Base-by-base conservation (phyloP, 768 basidiomycete species). In the Boletus rufocinnamomeus region DNA sequence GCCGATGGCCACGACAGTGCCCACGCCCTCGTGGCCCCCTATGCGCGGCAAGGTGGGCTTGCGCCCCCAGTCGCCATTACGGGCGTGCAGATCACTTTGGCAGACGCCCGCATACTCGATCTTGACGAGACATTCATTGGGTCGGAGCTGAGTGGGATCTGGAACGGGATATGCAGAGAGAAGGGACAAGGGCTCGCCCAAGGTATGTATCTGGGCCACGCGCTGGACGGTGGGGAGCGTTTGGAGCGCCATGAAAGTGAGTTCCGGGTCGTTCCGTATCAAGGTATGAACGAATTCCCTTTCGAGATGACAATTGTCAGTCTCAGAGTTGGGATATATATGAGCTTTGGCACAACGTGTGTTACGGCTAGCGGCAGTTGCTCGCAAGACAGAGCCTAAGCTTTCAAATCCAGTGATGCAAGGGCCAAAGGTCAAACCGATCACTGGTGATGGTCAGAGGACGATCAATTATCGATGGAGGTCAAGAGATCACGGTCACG, bases 11-110 rank as follows among this genome's bases (percentile, higher is more conserved):
- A 80, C 77, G 57, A 83, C 63, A 41, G 57, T 63, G 27, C 81
- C 80, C 4, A 76, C 77, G n/a, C 80, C 80, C 59, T 81, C 80
- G 65, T 80, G 80, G 0, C 81, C 79, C 1, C 77, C 78, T 25
- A 79, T 65, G 58, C 63, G 34, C 66, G 69, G 49, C 71, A 80
- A 74, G 6, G 59, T 60, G 8, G 64, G 69, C 14, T 58, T 59
- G 21, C n/a, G 9, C 0, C 16, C 0, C 64, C 78, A 81, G 54
- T 81, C 79, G 8, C 76, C 80, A 23, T 71, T 61, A 56, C 69
- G 72, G 28, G 64, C 72, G 57, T 79, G 76, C n/a, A 78, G 59
- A 58, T 80, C 78, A 5, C 69, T 71, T 38, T 78, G 78, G 63
- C 79, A 79, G 17, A 80, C 79, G 17, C 79, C 78, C 1, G 76